These are phyloP conservation scores for Sphaerostilbella broomeana DNA, from an alignment of 2,329 filamentous ascomycete species.

Conservation along the genomic window DNA sequence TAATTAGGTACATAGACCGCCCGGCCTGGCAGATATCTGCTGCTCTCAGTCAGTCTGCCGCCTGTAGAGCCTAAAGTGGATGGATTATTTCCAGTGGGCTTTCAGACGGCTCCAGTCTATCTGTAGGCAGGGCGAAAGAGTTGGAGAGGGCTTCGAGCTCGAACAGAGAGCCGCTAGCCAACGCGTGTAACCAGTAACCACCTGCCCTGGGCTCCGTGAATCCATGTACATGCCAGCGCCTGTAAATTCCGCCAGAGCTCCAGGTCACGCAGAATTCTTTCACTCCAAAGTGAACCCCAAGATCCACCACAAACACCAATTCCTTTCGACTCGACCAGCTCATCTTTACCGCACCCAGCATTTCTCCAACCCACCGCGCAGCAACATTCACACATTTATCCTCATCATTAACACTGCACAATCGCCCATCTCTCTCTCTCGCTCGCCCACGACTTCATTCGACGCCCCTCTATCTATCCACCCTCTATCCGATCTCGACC, in stretches of 20 bases:
- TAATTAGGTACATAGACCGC: too few relatives aligned
- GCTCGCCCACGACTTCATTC: slow-evolving; percentile 6
- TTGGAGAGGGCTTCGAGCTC: slow-evolving; percentile 8
- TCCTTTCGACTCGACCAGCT: slow-evolving; percentile 5
- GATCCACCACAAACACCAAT: slow-evolving; percentile 10
- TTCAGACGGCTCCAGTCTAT: too few relatives aligned
- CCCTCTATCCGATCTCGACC: neutral
- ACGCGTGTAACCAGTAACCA: slow-evolving; percentile 8
- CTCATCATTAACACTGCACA: neutral
- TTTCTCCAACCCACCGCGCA: slow-evolving; percentile 6
- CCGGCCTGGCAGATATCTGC: too few relatives aligned
- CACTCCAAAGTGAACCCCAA: slow-evolving; percentile 8
- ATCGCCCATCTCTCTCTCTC: neutral
- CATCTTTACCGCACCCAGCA: too few relatives aligned
- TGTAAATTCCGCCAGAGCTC: slow-evolving; percentile 11
- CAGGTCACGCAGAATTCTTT: slow-evolving; percentile 15
- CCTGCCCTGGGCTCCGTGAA: slow-evolving; percentile 3
- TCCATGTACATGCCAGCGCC: slow-evolving; percentile 9
- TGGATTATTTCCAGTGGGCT: too few relatives aligned
- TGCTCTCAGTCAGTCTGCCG: too few relatives aligned
- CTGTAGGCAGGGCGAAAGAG: too few relatives aligned
- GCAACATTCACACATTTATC: neutral
- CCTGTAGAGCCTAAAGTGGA: neutral
- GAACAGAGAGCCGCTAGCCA: slow-evolving; percentile 11
- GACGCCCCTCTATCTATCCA: slow-evolving; percentile 11